Conservation (phyloP, 1,139 yeast species). For the Saccharomyces hybrid region DNA sequence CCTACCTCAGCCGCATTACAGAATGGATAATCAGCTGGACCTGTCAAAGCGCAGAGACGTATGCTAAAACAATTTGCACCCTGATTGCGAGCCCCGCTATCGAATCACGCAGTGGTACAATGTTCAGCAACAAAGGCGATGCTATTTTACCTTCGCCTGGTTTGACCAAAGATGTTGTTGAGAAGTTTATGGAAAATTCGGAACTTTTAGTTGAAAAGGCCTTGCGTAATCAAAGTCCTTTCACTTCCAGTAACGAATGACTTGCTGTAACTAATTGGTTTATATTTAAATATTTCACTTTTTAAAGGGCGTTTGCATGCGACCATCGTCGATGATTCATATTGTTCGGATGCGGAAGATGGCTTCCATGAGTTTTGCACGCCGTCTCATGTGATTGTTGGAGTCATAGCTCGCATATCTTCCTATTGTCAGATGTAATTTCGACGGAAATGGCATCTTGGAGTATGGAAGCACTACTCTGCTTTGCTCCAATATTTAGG, state of each 20-base stretch:
- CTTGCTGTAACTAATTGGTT: not conserved
- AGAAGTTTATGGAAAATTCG: conserved; percentile 20
- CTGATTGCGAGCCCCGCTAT: conserved; percentile 28
- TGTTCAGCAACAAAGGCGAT: conserved; percentile 28
- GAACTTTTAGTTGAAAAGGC: conserved; percentile 12
- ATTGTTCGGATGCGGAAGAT: not conserved
- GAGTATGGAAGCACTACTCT: not conserved
- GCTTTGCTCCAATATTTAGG: not conserved
- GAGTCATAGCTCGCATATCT: not conserved
- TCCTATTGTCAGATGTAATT: not conserved
- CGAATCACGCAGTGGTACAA: conserved; percentile 26
- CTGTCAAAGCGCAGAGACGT: conserved; percentile 30
- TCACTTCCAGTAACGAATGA: not conserved
- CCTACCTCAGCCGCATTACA: conserved; percentile 19
- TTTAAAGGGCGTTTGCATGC: not conserved
- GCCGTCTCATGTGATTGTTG: not conserved
- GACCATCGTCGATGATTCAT: not conserved
- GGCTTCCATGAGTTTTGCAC: not conserved
- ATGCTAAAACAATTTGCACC: conserved; percentile 30
- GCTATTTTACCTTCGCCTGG: conserved; percentile 26
- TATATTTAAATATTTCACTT: not conserved
- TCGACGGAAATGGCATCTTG: not conserved
- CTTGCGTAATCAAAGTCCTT: not conserved
- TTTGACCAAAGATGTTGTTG: conserved; percentile 26
- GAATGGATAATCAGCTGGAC: conserved; percentile 31